A percentile compares a stretch with the other conserved stretches of the same genome.
Conservation (phyloP, 768 basidiomycete species). For the Lepiota venenata region DNA sequence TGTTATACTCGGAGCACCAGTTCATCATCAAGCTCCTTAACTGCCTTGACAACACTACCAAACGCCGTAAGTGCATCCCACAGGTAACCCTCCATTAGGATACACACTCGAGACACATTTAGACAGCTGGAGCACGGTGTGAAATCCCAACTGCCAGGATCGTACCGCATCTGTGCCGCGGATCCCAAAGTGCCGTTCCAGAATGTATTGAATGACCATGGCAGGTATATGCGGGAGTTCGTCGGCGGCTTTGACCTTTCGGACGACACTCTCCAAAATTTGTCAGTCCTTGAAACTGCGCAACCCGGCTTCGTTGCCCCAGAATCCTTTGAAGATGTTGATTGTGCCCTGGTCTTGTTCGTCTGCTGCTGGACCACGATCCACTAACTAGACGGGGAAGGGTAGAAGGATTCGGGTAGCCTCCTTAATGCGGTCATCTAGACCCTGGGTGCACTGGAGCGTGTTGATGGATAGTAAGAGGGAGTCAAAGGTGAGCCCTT, state of each 20-base stretch:
- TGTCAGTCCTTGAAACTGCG: slow-evolving; percentile 95
- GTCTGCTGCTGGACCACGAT: slow-evolving; percentile 83
- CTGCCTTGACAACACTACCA: slow-evolving; percentile 67
- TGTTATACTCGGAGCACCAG: slow-evolving; percentile 78
- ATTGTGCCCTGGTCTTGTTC: slow-evolving; percentile 48
- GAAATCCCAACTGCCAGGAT: slow-evolving; percentile 58
- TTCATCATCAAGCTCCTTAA: slow-evolving; percentile 70
- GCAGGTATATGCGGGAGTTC: slow-evolving; percentile 77
- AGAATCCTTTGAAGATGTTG: slow-evolving; percentile 73
- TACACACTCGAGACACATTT: slow-evolving; percentile 46
- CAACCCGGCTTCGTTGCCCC: slow-evolving; percentile 91
- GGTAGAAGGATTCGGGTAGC: slow-evolving; percentile 54
- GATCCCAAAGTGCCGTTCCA: slow-evolving; percentile 76
- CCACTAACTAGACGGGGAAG: slow-evolving; percentile 68
- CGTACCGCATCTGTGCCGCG: slow-evolving; percentile 31
- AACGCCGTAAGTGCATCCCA: slow-evolving; percentile 72
- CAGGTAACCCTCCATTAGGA: slow-evolving; percentile 33
- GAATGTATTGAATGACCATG: slow-evolving; percentile 70
- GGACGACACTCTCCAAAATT: slow-evolving; percentile 93
- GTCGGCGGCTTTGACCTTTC: slow-evolving; percentile 84
- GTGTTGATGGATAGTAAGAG: slow-evolving; percentile 51
- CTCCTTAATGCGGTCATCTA: slow-evolving; percentile 69
- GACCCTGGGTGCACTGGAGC: slow-evolving; percentile 57
- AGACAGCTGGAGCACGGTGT: slow-evolving; percentile 56
- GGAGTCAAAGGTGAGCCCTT: slow-evolving; percentile 54